Conservation (phyloP, 306 rosid genomes). For the Casuarina glauca region DNA sequence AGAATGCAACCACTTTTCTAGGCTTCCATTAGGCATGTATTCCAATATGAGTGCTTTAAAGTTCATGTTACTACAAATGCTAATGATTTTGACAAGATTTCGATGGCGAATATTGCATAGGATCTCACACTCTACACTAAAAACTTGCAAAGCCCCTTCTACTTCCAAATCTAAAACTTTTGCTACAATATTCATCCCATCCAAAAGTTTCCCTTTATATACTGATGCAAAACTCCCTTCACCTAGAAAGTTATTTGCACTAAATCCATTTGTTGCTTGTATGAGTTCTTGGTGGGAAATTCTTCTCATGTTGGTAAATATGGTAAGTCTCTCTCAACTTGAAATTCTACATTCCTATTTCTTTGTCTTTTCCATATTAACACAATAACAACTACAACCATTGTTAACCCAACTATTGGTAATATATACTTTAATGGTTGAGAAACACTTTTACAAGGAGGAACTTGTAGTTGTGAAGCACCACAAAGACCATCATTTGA, state of each 20-base stretch:
- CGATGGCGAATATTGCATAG: conserved; percentile 28
- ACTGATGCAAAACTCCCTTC: conserved; percentile 26
- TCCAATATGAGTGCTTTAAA: conserved; percentile 32
- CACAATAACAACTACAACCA: conserved; percentile 9
- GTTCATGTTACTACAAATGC: conserved; percentile 21
- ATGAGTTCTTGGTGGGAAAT: conserved; percentile 31
- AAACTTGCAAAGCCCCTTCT: conserved; percentile 9
- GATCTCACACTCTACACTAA: conserved; percentile 20
- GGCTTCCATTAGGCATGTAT: conserved; percentile 29
- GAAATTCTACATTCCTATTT: not conserved
- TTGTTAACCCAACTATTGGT: conserved; percentile 15
- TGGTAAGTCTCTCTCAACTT: not conserved
- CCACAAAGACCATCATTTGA: conserved; percentile 39
- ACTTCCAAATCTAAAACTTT: conserved; percentile 22
- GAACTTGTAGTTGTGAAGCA: conserved; percentile 18
- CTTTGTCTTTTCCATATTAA: not conserved
- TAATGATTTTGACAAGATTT: conserved; percentile 25
- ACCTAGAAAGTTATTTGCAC: conserved; percentile 22
- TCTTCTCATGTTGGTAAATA: conserved; percentile 10
- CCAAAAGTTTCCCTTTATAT: conserved; percentile 22
- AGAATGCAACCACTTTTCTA: conserved; percentile 33
- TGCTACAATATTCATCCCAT: conserved; percentile 22
- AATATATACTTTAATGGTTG: conserved; percentile 13
- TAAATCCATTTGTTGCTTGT: conserved; percentile 22
- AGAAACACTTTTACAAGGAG: conserved; percentile 22